Conservation (phyloP, 306 rosid species). For the Astragalus glycyphyllos region DNA sequence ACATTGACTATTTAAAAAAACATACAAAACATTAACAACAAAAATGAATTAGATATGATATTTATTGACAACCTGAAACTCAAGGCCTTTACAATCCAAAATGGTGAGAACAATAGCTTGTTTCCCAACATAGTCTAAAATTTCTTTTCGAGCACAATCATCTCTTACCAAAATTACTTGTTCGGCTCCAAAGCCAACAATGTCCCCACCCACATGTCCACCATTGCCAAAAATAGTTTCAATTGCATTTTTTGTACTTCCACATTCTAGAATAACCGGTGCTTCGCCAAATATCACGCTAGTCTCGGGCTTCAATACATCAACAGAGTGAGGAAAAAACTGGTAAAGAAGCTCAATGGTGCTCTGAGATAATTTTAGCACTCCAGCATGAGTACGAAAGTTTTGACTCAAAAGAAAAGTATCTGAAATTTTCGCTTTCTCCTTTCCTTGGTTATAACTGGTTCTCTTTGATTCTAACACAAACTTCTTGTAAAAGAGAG, state of each 20-base stretch:
- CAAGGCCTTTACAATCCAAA: constrained; percentile 84
- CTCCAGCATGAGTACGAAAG: constrained; percentile 80
- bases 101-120: constrained; percentile 80
- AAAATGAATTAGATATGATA: background rate
- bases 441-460: constrained; percentile 42
- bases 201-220: constrained; percentile 45
- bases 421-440: constrained; percentile 57
- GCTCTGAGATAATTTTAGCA: constrained; percentile 73
- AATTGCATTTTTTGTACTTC: constrained; percentile 63
- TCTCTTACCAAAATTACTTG: constrained; percentile 87
- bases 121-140: constrained; percentile 60
- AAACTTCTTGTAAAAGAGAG: constrained; percentile 68
- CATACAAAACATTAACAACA: background rate
- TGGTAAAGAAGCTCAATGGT: constrained; percentile 66
- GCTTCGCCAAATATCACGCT: constrained; percentile 74
- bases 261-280: constrained; percentile 66
- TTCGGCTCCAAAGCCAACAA: constrained; percentile 84
- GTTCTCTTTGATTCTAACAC: constrained; percentile 48
- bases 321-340: constrained; percentile 73
- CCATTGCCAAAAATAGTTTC: constrained; percentile 67
- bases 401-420: constrained; percentile 65
- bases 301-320: constrained; percentile 71
- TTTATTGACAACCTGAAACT: constrained; percentile 67
- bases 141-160: constrained; percentile 56
- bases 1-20: background rate